These are phyloP conservation scores for Moniliella sp. DNA, from an alignment of 1,284 basidiomycete species.

Conservation along the genomic window DNA sequence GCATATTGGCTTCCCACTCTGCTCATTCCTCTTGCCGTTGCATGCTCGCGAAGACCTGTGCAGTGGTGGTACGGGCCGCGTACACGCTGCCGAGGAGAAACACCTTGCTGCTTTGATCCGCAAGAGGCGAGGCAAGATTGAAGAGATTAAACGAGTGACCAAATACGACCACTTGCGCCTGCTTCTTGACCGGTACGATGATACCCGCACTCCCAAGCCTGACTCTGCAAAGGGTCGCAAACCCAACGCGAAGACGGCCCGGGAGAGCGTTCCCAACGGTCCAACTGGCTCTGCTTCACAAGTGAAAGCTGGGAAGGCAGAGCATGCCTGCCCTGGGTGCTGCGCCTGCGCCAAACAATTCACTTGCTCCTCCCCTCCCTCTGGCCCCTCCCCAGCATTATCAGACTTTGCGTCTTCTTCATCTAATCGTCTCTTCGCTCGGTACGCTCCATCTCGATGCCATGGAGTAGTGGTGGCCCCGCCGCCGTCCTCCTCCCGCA, in stretches of 20 bases:
- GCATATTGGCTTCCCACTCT: slow-evolving; percentile 10
- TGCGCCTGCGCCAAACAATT: not conserved
- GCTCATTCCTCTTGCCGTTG: slow-evolving; percentile 34
- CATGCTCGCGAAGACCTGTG: slow-evolving; percentile 63
- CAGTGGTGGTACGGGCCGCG: slow-evolving; percentile 66
- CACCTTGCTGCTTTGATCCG: slow-evolving; percentile 56
- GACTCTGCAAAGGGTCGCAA: slow-evolving; percentile 13
- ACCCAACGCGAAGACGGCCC: slow-evolving; percentile 12
- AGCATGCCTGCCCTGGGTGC: slow-evolving; percentile 1
- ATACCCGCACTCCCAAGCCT: slow-evolving; percentile 26
- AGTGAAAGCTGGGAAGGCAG: not conserved
- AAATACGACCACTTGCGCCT: slow-evolving; percentile 79
- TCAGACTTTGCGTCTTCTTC: not conserved
- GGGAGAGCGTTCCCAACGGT: slow-evolving; percentile 1
- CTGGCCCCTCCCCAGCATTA: not conserved
- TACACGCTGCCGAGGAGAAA: slow-evolving; percentile 64
- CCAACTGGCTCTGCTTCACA: not conserved
- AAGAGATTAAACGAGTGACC: slow-evolving; percentile 89
- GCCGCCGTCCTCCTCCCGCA: not conserved
- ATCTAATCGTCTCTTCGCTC: too few relatives aligned
- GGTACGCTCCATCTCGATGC: not conserved
- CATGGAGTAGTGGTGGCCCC: not conserved
- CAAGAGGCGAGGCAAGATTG: slow-evolving; percentile 63
- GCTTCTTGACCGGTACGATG: slow-evolving; percentile 75
- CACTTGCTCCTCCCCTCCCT: not conserved